Evolutionary conservation across 768 basidiomycete species (phyloP).

Genomic region (Agaricus blazei): DNA sequence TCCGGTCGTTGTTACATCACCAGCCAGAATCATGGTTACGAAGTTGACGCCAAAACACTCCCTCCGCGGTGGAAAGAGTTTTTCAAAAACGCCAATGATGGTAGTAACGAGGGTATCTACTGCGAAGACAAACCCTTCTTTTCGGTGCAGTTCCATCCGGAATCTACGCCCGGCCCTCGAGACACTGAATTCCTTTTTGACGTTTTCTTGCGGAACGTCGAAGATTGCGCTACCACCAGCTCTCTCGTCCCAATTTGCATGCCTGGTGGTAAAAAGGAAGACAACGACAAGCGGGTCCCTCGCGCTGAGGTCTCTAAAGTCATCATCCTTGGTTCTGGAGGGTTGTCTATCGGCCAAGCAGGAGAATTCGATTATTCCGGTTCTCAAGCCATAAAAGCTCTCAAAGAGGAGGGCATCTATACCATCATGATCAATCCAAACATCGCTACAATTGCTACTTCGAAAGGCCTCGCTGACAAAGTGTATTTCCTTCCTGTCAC

Average conservation of each 20-base stretch:
- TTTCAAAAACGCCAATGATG: slow-evolving; percentile 95
- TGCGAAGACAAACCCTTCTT: slow-evolving; percentile 92
- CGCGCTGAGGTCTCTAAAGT: slow-evolving; percentile 86
- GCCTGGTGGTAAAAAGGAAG: slow-evolving; percentile 77
- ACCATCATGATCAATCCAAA: slow-evolving; percentile 99
- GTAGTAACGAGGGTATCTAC: slow-evolving; percentile 96
- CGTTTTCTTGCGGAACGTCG: slow-evolving; percentile 87
- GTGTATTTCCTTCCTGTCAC: slow-evolving; percentile 99
- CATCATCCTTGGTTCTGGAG: slow-evolving; percentile 94
- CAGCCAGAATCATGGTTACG: slow-evolving; percentile 97
- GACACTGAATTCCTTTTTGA: slow-evolving; percentile 99
- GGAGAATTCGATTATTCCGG: slow-evolving; percentile 99
- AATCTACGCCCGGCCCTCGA: slow-evolving; percentile 92
- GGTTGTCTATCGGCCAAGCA: slow-evolving; percentile 96
- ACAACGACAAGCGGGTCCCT: slow-evolving; percentile 71
- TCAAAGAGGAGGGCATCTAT: slow-evolving; percentile 98
- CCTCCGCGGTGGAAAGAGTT: slow-evolving; percentile 88
- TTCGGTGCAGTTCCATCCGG: slow-evolving; percentile 99
- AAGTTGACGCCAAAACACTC: slow-evolving; percentile 80
- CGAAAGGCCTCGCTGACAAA: slow-evolving; percentile 96
- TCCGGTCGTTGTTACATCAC: slow-evolving; percentile 99
- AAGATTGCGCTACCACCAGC: slow-evolving; percentile 61
- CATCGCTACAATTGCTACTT: slow-evolving; percentile 97
- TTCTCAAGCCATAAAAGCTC: slow-evolving; percentile 97
- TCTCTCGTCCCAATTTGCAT: slow-evolving; percentile 55